Conservation (phyloP, 2,329 filamentous ascomycete genomes). For the Epichloe typhina region DNA sequence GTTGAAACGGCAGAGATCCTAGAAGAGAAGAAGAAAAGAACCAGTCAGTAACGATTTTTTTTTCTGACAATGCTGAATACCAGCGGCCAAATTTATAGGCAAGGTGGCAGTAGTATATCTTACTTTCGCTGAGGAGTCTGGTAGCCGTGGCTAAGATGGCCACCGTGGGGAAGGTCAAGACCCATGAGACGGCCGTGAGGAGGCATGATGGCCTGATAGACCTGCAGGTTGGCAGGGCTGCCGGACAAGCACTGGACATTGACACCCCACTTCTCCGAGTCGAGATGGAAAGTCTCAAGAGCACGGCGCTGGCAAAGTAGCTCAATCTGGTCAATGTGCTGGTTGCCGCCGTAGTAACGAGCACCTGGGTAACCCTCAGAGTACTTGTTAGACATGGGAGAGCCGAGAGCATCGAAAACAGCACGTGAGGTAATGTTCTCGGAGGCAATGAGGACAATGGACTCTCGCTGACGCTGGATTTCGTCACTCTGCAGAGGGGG, state of each 20-base stretch:
- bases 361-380: slow-evolving; percentile 97
- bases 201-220: slow-evolving; percentile 95
- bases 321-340: slow-evolving; percentile 97
- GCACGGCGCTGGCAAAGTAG: slow-evolving; percentile 88
- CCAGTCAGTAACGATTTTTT: neutral
- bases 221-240: slow-evolving; percentile 91
- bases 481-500: slow-evolving; percentile 56
- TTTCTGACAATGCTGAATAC: neutral
- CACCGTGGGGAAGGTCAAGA: slow-evolving; percentile 84
- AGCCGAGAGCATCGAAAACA: slow-evolving; percentile 93
- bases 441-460: slow-evolving; percentile 95
- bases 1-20: slow-evolving; percentile 93
- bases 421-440: slow-evolving; percentile 98
- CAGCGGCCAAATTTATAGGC: neutral
- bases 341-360: slow-evolving; percentile 97
- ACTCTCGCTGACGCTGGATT: slow-evolving; percentile 94
- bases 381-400: slow-evolving; percentile 97
- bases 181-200: slow-evolving; percentile 96
- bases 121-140: slow-evolving; percentile 89
- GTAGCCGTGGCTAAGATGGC: slow-evolving; percentile 93
- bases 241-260: slow-evolving; percentile 93
- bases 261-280: slow-evolving; percentile 88
- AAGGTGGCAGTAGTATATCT: slow-evolving; percentile 16
- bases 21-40: neutral
- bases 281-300: slow-evolving; percentile 78